Evolutionary conservation across 805 yeast genomes (phyloP), one percentile per base, ranked within the genome.

Genomic region (Kluyveromyces dobzhanskii): DNA sequence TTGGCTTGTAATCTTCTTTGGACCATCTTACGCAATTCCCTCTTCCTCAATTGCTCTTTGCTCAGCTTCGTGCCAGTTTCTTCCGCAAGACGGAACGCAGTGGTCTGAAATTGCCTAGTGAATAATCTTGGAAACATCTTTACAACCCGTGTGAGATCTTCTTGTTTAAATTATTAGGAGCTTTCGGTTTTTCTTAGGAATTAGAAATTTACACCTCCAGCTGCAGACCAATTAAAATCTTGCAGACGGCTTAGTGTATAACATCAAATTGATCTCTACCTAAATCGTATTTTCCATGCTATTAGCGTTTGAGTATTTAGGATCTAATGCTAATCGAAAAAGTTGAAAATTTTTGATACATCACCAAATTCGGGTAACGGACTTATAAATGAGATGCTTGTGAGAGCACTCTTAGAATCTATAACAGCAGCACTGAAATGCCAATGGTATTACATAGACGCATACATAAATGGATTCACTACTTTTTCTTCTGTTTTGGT

Each of bases 401-500:
- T n/a, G n/a, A n/a, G n/a, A n/a, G n/a, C n/a, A n/a, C n/a, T n/a
- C n/a, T n/a, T n/a, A n/a, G n/a, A n/a, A n/a, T n/a, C n/a, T n/a
- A n/a, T n/a, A n/a, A n/a, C n/a, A n/a, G n/a, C n/a, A n/a, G n/a
- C n/a, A n/a, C n/a, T n/a, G n/a, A n/a, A n/a, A n/a, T n/a, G n/a
- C n/a, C n/a, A n/a, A n/a, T n/a, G n/a, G n/a, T n/a, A n/a, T n/a
- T n/a, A n/a, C n/a, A n/a, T n/a, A n/a, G n/a, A n/a, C n/a, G n/a
- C n/a, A n/a, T n/a, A n/a, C 24, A 21, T 21, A 21, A 21, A 9
- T 21, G 24, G 6, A 14, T 11, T 27, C 11, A 14, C 16, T 7
- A 11, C 30, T 14, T 38, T 44, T 50, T 59, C 59, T 67, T 73
- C 61, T 71, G 76, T 53, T 69, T 76, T 41, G 65, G 61, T 52